Evolutionary conservation across 805 yeast genomes (phyloP).

Genomic region (Maudiozyma turicensis): DNA sequence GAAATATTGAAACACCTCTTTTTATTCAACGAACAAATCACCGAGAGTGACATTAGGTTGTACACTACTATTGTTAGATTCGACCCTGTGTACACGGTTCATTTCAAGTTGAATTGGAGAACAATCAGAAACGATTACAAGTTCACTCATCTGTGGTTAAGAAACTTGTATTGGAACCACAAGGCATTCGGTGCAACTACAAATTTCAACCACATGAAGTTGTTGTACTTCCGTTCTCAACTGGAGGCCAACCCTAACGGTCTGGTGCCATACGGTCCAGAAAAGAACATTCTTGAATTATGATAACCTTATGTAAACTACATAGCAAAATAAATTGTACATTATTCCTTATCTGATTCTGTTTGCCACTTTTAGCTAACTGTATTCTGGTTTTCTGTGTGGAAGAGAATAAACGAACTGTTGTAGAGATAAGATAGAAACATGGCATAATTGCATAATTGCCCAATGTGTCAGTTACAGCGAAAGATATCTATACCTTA

Average conservation of each 20-base stretch:
- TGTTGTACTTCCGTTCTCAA: conserved; percentile 83
- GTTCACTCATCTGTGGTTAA: conserved; percentile 63
- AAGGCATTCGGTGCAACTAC: conserved; percentile 73
- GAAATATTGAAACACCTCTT: conserved; percentile 27
- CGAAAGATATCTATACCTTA: no score
- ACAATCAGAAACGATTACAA: conserved; percentile 75
- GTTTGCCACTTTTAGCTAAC: no score
- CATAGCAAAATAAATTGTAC: no score
- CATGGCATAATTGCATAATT: no score
- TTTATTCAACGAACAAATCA: conserved; percentile 53
- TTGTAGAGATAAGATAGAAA: no score
- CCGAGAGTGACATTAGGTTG: conserved; percentile 84
- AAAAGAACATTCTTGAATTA: not conserved
- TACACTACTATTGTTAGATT: conserved; percentile 81
- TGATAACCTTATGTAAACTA: not conserved
- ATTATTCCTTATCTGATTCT: no score
- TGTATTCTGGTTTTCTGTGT: no score
- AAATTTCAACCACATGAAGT: conserved; percentile 78
- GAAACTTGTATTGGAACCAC: conserved; percentile 68
- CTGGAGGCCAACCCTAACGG: conserved; percentile 66
- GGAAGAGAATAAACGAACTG: no score
- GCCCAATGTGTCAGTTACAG: no score
- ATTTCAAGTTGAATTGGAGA: conserved; percentile 81
- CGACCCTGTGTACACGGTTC: conserved; percentile 88
- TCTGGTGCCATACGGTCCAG: conserved; percentile 82